These are phyloP conservation scores for Aphanomyces astaci DNA, from an alignment of 352 stramenopile genomes.

Conservation along the genomic window DNA sequence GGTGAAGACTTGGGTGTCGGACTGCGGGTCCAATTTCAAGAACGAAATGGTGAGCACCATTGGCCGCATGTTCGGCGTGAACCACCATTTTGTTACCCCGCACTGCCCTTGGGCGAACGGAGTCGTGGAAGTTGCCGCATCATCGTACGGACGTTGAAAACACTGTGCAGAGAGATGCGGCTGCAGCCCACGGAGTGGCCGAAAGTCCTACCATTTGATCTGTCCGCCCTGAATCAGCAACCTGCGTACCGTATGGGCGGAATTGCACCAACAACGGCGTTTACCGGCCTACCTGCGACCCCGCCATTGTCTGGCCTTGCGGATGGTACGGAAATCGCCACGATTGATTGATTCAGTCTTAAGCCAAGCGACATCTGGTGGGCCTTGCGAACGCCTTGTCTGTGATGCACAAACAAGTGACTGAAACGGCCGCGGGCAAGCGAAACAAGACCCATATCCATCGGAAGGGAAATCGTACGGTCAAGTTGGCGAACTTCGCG, in stretches of 20 bases:
- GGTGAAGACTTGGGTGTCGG: slow-evolving; percentile 11
- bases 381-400: background rate
- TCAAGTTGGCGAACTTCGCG: background rate
- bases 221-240: slow-evolving; percentile 26
- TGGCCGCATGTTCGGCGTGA: background rate
- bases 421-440: background rate
- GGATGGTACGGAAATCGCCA: background rate
- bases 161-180: slow-evolving; percentile 26
- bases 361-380: background rate
- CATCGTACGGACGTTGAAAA: slow-evolving; percentile 20
- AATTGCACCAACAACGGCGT: slow-evolving; percentile 27
- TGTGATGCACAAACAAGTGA: slow-evolving; percentile 20
- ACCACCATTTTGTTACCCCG: slow-evolving; percentile 31
- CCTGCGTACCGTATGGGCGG: slow-evolving; percentile 25
- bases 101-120: slow-evolving; percentile 38
- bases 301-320: background rate
- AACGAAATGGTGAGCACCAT: slow-evolving; percentile 7
- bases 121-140: slow-evolving; percentile 29
- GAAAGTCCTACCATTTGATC: slow-evolving; percentile 23
- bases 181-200: slow-evolving; percentile 19
- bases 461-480: background rate
- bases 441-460: background rate
- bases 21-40: slow-evolving; percentile 22
- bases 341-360: background rate
- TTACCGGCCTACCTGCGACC: slow-evolving; percentile 25